Conservation (phyloP, 306 rosid species). For the Gastrolobium villosum region DNA sequence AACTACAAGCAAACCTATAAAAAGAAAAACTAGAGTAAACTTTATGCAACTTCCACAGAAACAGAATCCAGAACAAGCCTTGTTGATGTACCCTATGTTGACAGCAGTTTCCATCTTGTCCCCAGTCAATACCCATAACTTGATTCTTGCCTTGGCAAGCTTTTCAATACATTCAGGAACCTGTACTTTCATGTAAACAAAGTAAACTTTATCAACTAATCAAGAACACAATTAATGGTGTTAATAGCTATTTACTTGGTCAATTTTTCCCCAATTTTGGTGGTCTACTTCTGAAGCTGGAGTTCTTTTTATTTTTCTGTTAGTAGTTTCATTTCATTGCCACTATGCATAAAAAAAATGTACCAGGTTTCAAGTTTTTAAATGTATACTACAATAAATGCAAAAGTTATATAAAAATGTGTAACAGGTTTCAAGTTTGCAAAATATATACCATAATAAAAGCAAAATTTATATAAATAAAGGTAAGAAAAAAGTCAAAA, state of each 20-base stretch:
- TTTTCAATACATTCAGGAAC: constrained; percentile 87
- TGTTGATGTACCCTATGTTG: constrained; percentile 73
- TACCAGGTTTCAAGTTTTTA: neutral
- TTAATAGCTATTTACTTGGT: neutral
- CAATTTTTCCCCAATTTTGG: neutral
- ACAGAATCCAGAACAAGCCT: constrained; percentile 28
- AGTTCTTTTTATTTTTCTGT: neutral
- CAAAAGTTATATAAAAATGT: neutral
- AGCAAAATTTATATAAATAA: neutral
- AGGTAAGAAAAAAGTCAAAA: neutral
- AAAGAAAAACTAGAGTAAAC: constrained; percentile 17
- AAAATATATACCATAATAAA: neutral
- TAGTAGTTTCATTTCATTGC: constrained; percentile 8
- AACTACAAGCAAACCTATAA: constrained; percentile 86
- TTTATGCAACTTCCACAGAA: constrained; percentile 41
- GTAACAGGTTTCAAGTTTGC: neutral
- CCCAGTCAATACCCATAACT: constrained; percentile 94
- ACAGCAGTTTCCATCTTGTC: constrained; percentile 97
- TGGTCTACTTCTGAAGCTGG: neutral
- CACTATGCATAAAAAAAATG: neutral
- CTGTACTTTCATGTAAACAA: constrained; percentile 59
- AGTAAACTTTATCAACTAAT: constrained; percentile 39
- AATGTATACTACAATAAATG: neutral
- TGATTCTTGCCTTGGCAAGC: constrained; percentile 80
- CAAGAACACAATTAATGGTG: constrained; percentile 16